A percentile compares a stretch with the other conserved stretches of the same genome.
These are phyloP conservation scores for Bipolaris gigantea DNA, from an alignment of 2,329 filamentous ascomycete species.

Conservation along the genomic window DNA sequence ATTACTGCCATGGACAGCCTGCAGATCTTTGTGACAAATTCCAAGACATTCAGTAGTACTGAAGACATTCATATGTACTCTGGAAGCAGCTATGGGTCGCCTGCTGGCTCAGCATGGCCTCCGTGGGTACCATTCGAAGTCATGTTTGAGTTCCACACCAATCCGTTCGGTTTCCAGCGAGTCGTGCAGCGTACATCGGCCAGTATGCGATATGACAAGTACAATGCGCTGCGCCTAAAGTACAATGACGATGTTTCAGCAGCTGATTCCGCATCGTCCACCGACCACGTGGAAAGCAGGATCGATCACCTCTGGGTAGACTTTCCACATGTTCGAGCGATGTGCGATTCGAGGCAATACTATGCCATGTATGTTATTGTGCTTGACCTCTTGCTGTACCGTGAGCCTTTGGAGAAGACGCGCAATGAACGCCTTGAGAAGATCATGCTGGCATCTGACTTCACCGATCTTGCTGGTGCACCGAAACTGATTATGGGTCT, in stretches of 20 bases:
- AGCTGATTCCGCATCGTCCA: conserved; percentile 54
- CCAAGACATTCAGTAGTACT: conserved; percentile 80
- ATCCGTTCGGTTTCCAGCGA: conserved; percentile 96
- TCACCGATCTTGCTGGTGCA: conserved; percentile 91
- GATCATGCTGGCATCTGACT: conserved; percentile 98
- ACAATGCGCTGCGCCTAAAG: conserved; percentile 94
- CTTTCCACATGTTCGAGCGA: conserved; percentile 89
- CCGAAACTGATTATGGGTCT: conserved; percentile 90
- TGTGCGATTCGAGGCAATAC: conserved; percentile 97
- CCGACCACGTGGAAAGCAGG: conserved; percentile 68
- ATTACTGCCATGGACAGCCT: conserved; percentile 95
- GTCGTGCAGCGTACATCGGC: conserved; percentile 97
- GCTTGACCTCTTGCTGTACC: conserved; percentile 92
- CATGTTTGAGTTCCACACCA: conserved; percentile 93
- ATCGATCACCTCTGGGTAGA: conserved; percentile 97
- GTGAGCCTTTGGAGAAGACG: conserved; percentile 95
- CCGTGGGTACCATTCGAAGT: conserved; percentile 98
- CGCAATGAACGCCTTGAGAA: conserved; percentile 92
- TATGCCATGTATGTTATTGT: conserved; percentile 99
- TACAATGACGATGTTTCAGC: conserved; percentile 91
- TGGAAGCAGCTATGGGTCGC: conserved; percentile 87
- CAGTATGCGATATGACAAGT: conserved; percentile 93
- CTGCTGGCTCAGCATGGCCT: conserved; percentile 85
- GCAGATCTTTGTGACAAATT: conserved; percentile 96
- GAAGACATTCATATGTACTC: conserved; percentile 91